These are phyloP conservation scores for Boeremia lycopersici DNA, from an alignment of 2,329 filamentous ascomycete species.

Conservation along the genomic window DNA sequence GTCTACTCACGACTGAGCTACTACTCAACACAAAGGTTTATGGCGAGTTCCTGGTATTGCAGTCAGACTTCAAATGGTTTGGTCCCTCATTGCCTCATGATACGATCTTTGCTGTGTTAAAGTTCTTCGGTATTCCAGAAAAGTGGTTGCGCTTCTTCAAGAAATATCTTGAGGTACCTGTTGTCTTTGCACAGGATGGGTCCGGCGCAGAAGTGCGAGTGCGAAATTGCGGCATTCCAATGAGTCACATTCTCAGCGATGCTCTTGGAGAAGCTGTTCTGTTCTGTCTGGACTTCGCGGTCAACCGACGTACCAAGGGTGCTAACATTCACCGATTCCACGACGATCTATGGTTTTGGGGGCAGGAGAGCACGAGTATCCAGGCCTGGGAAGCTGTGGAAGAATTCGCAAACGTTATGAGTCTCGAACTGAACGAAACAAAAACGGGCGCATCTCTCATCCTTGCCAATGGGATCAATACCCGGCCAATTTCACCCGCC, in stretches of 20 bases:
- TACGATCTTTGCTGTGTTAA: slow-evolving; percentile 34
- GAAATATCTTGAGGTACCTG: slow-evolving; percentile 59
- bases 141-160: slow-evolving; percentile 38
- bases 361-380: slow-evolving; percentile 58
- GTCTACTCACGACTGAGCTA: slow-evolving; percentile 62
- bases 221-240: slow-evolving; percentile 64
- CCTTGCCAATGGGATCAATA: slow-evolving; percentile 39
- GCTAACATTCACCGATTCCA: slow-evolving; percentile 65
- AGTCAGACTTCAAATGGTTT: slow-evolving; percentile 59
- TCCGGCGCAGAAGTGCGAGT: slow-evolving; percentile 50
- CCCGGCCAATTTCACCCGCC: slow-evolving; percentile 23
- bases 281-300: slow-evolving; percentile 69
- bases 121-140: slow-evolving; percentile 33
- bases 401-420: slow-evolving; percentile 61
- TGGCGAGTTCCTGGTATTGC: slow-evolving; percentile 59
- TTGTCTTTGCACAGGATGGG: slow-evolving; percentile 63
- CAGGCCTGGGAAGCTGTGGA: slow-evolving; percentile 65
- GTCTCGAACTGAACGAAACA: slow-evolving; percentile 62
- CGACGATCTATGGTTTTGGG: slow-evolving; percentile 73
- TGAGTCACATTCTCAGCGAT: slow-evolving; percentile 64
- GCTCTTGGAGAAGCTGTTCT: slow-evolving; percentile 65
- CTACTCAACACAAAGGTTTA: slow-evolving; percentile 56
- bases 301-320: slow-evolving; percentile 64
- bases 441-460: slow-evolving; percentile 62
- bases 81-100: slow-evolving; percentile 35